Conservation (phyloP, 1,284 basidiomycete species). For the Rhodotorula mucilaginosa region DNA sequence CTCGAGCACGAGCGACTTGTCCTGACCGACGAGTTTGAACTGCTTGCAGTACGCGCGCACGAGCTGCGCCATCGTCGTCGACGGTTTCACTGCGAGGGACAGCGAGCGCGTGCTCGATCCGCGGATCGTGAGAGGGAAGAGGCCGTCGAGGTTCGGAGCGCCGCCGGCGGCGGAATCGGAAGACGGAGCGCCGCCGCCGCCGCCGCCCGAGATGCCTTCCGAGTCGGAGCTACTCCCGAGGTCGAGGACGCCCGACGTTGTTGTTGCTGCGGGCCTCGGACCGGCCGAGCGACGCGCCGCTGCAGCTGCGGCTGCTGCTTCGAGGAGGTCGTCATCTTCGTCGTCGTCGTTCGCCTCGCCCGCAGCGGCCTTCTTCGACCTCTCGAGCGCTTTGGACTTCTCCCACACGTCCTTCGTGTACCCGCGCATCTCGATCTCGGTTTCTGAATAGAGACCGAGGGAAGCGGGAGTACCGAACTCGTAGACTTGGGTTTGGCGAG, state of each 20-base stretch:
- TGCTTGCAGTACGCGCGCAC: conserved; percentile 24
- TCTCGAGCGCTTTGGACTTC: background rate
- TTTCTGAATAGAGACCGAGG: background rate
- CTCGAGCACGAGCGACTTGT: conserved; percentile 18
- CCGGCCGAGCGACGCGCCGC: background rate
- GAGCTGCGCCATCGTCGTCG: conserved; percentile 18
- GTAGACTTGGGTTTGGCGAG: conserved; percentile 12
- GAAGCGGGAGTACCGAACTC: conserved; percentile 29
- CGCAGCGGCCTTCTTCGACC: background rate
- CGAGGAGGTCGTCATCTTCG: background rate
- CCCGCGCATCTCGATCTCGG: background rate
- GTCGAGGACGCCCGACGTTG: background rate
- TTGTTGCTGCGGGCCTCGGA: background rate
- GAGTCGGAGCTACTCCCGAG: background rate
- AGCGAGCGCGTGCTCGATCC: conserved; percentile 19
- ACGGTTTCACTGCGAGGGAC: conserved; percentile 24
- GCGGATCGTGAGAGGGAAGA: conserved; percentile 31
- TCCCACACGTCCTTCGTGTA: conserved; percentile 19
- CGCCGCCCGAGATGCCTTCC: background rate
- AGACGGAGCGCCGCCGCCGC: background rate
- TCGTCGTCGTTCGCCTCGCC: conserved; percentile 1
- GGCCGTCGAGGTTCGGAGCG: background rate
- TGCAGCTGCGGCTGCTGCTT: background rate
- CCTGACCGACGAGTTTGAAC: background rate
- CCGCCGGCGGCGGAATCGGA: background rate